Base-by-base conservation (phyloP, 1,284 basidiomycete species). In the Polyporus tsugae region DNA sequence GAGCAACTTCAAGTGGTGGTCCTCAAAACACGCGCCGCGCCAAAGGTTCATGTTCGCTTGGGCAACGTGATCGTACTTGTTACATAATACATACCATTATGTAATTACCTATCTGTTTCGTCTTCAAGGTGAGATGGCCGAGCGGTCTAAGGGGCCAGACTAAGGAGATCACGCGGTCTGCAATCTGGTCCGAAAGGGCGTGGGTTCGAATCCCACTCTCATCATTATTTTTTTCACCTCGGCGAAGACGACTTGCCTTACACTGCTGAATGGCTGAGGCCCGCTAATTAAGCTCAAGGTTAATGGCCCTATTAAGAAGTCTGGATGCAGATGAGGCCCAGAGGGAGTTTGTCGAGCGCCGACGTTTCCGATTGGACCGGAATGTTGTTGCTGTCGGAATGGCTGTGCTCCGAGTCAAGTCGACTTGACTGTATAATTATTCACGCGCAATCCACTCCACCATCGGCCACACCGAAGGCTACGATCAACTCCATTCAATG, bases 141-240 rank as follows among this genome's bases (percentile, higher is more conserved):
- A 91, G 90, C 89, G 89, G 89, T 92, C 90, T 88, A 91, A 91
- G 90, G 90, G 89, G 89, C 89, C 88, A 91, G 90, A 91, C 88
- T 91, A 90, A 89, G 89, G 89, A 29, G 29, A 2, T 25, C 4
- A 49, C 1, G 9, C 4, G 11, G 4, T 6, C n/a, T n/a, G n/a
- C 9, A 38, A 76, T 77, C 78, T 75, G 75, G 77, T 79, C 78
- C 78, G 76, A 78, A 79, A 78, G 78, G 80, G 81, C 80, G 80
- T 78, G 81, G 80, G 81, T 82, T 82, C 80, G 79, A 82, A 82
- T 82, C 80, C 79, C 80, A 78, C 79, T 81, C 76, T 77, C 75
- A 71, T 78, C 77, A 78, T 64, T 2, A 0, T 19, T 39, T 64
- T 68, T 25, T 15, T 41, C 41, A 1, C 15, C 17, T 13, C 22